Percentiles rank a stretch among this genome's conserved stretches.
phyloP scores from a whole-genome alignment of 441 rosid species.

The Adansonia madagascariensis region DNA sequence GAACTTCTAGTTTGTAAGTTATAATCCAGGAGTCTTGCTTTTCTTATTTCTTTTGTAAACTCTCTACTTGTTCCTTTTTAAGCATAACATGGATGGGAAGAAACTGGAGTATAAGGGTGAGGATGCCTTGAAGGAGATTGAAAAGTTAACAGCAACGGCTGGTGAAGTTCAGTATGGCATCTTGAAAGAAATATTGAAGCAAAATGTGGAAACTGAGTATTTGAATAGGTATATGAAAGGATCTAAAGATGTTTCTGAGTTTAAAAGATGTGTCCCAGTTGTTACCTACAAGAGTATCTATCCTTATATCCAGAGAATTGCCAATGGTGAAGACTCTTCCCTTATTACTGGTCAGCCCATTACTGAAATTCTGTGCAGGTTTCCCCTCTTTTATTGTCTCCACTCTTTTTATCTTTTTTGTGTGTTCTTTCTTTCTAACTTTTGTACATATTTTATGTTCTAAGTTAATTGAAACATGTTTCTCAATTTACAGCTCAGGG shows the following conservation, averaged over 20 bases:
- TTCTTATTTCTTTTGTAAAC: slow-evolving; percentile 19
- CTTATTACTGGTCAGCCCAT: slow-evolving; percentile 71
- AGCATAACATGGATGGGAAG: slow-evolving; percentile 55
- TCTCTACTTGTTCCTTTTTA: slow-evolving; percentile 18
- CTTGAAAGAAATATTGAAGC: slow-evolving; percentile 60
- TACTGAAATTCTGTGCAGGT: slow-evolving; percentile 91
- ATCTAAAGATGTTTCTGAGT: slow-evolving; percentile 53
- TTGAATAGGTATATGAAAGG: slow-evolving; percentile 67
- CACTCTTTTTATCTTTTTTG: neutral
- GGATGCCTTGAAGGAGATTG: slow-evolving; percentile 72
- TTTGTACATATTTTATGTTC: slow-evolving; percentile 1
- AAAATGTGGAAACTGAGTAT: slow-evolving; percentile 70
- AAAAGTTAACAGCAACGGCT: slow-evolving; percentile 67
- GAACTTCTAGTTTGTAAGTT: slow-evolving; percentile 26
- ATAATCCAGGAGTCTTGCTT: slow-evolving; percentile 14
- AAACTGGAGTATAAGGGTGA: slow-evolving; percentile 67
- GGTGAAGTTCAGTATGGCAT: slow-evolving; percentile 64
- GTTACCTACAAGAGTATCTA: slow-evolving; percentile 65
- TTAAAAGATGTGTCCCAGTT: slow-evolving; percentile 65
- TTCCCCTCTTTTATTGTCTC: slow-evolving; percentile 22
- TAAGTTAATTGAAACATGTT: slow-evolving; percentile 22
- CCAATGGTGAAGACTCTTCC: slow-evolving; percentile 77
- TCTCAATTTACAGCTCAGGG: slow-evolving; percentile 69
- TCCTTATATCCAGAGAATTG: slow-evolving; percentile 83
- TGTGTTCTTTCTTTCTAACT: slow-evolving; percentile 12